Base-by-base conservation (phyloP, 2,329 filamentous ascomycete species). In the Trichoderma brevicompactum region DNA sequence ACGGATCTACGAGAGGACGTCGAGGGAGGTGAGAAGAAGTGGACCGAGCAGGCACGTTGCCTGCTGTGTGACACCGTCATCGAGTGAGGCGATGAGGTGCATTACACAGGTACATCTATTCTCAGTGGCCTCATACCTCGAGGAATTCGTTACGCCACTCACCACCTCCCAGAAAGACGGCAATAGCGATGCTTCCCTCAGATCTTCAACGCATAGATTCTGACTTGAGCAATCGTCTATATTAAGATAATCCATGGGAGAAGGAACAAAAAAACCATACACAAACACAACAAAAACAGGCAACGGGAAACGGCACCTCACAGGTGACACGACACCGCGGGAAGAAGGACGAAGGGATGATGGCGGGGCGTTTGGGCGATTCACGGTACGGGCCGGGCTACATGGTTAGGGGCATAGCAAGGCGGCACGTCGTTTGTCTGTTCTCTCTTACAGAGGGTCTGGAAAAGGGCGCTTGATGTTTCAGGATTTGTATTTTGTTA, bases 11-110 rank as follows among this genome's bases (percentile, higher is more conserved):
- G 85, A 53, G 71, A 79, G 36, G 76, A 78, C 9, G 74, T 86
- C 7, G 72, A 72, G 2, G 82, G 80, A 9, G 83, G 83, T 2
- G 80, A 81, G 38, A 85, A 82, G 73, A 76, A 74, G 9, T 87
- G 85, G 85, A 81, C 78, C 10, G 83, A 87, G 71, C 78, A 79
- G 40, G 75, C 73, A 3, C 64, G 77, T 54, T 87, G 85, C 67
- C 77, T 87, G 41, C 70, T 84, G 46, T 87, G 85, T 70, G 75
- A 75, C 23, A 70, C 75, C n/a, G 74, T 75, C 49, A 81, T 86
- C 65, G 79, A 82, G 63, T 83, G 75, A 75, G 9, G 19, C 36
- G 5, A 17, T 10, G 44, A 32, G 41, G 2, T 49, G 10, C 10
- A 38, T 3, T 9, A 38, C 32, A 13, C 46, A 34, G 23, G 15